A percentile compares a stretch with the other conserved stretches of the same genome.
phyloP scores from a whole-genome alignment of 2,329 filamentous ascomycete genomes.

The Talaromyces sp. region DNA sequence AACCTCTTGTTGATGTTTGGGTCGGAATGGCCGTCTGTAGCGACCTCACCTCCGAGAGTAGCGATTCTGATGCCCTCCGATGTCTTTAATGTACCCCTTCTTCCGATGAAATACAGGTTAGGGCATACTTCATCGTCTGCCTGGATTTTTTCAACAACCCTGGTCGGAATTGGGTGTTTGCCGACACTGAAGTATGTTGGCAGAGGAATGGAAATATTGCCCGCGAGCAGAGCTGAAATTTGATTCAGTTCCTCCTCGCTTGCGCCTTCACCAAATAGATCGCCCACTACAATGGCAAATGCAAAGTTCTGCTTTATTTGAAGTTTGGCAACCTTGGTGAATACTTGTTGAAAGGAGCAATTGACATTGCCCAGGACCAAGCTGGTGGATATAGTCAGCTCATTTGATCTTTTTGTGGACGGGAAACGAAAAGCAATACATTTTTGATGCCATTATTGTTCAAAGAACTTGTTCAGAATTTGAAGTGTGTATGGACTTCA shows the following conservation, averaged over 20 bases:
- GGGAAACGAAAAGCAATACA: constrained; percentile 41
- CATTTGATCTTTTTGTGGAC: not conserved
- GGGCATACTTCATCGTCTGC: constrained; percentile 71
- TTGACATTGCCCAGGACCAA: constrained; percentile 79
- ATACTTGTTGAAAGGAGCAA: constrained; percentile 70
- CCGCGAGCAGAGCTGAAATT: constrained; percentile 64
- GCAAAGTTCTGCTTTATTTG: constrained; percentile 86
- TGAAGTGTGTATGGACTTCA: too few relatives aligned
- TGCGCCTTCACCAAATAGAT: constrained; percentile 65
- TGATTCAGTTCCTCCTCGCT: constrained; percentile 54
- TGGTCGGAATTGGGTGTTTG: constrained; percentile 64
- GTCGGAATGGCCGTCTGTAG: constrained; percentile 48
- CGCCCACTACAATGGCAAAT: constrained; percentile 78
- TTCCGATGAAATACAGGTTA: constrained; percentile 89
- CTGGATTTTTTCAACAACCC: constrained; percentile 70
- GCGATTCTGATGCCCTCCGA: constrained; percentile 85
- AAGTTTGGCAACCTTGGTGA: constrained; percentile 74
- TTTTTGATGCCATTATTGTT: constrained; percentile 54
- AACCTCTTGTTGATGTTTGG: constrained; percentile 59
- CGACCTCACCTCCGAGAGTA: constrained; percentile 70
- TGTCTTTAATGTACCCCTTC: constrained; percentile 82
- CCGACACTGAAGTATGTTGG: constrained; percentile 90
- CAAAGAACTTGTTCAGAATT: not conserved
- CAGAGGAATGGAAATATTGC: constrained; percentile 70
- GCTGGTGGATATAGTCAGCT: constrained; percentile 31